These are phyloP conservation scores for Massarina eburnea DNA, from an alignment of 2,329 filamentous ascomycete genomes.

Conservation along the genomic window DNA sequence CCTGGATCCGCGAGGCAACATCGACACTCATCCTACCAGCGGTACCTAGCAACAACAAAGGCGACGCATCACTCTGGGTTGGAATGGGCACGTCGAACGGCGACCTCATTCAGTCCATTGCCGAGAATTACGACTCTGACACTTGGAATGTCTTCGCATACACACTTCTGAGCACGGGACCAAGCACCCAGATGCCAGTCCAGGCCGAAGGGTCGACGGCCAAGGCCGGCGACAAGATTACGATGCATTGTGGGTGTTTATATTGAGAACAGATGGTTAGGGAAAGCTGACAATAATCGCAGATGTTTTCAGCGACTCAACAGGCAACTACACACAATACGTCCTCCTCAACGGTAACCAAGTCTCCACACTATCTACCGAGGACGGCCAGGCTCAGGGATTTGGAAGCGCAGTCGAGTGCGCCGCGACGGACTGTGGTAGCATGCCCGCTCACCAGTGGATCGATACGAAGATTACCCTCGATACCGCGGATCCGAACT, in stretches of 20 bases:
- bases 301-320: slow-evolving; percentile 45
- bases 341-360: slow-evolving; percentile 41
- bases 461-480: slow-evolving; percentile 44
- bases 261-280: not conserved
- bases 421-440: slow-evolving; percentile 44
- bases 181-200: slow-evolving; percentile 36
- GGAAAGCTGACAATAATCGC: slow-evolving; percentile 5
- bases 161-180: slow-evolving; percentile 41
- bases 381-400: slow-evolving; percentile 46
- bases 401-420: slow-evolving; percentile 51
- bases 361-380: slow-evolving; percentile 51
- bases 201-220: slow-evolving; percentile 33
- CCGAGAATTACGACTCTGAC: slow-evolving; percentile 20
- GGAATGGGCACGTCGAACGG: slow-evolving; percentile 55
- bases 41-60: slow-evolving; percentile 37
- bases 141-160: slow-evolving; percentile 51
- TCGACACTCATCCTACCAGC: slow-evolving; percentile 50
- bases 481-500: slow-evolving; percentile 40
- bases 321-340: slow-evolving; percentile 46
- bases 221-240: slow-evolving; percentile 36
- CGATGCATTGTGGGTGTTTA: slow-evolving; percentile 41
- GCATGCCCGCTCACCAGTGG: slow-evolving; percentile 45
- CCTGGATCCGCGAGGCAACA: slow-evolving; percentile 50
- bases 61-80: slow-evolving; percentile 50
- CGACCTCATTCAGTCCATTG: slow-evolving; percentile 53